Conservation (phyloP, 1,284 basidiomycete species). For the Porodaedalea pini region DNA sequence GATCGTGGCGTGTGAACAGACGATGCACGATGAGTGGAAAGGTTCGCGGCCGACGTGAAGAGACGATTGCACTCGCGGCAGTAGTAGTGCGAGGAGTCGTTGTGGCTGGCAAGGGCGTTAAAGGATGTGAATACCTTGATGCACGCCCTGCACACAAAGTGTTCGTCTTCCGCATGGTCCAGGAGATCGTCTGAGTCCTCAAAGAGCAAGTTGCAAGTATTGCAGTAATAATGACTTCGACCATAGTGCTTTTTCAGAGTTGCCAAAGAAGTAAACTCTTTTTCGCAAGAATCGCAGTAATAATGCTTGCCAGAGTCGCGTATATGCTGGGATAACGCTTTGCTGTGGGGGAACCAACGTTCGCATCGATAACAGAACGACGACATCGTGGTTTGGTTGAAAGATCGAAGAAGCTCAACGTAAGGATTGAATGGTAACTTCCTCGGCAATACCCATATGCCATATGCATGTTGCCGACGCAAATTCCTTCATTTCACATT, state of each 20-base stretch:
- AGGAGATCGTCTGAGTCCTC: conserved; percentile 3
- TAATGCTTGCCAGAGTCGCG: conserved; percentile 9
- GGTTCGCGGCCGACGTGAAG: conserved; percentile 33
- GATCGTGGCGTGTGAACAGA: conserved; percentile 25
- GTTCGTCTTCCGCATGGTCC: background rate
- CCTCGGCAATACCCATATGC: too few relatives aligned
- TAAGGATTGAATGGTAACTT: too few relatives aligned
- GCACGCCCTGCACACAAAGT: conserved; percentile 4
- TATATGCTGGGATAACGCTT: conserved; percentile 14
- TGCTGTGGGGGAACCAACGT: background rate
- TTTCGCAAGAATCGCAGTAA: background rate
- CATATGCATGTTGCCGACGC: too few relatives aligned
- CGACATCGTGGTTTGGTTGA: background rate
- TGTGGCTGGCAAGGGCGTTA: background rate
- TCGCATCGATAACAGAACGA: conserved; percentile 1
- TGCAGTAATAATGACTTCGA: conserved; percentile 20
- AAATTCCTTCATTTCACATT: too few relatives aligned
- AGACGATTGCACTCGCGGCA: conserved; percentile 43
- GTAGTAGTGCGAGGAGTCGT: conserved; percentile 29
- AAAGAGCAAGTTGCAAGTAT: conserved; percentile 21
- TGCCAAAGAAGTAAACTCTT: background rate
- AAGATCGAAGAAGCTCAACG: background rate
- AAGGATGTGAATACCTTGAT: background rate
- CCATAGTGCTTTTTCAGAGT: background rate
- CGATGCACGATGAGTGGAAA: conserved; percentile 27